Evolutionary conservation across 768 basidiomycete species (phyloP).

Genomic region (Tricholoma furcatifolium): DNA sequence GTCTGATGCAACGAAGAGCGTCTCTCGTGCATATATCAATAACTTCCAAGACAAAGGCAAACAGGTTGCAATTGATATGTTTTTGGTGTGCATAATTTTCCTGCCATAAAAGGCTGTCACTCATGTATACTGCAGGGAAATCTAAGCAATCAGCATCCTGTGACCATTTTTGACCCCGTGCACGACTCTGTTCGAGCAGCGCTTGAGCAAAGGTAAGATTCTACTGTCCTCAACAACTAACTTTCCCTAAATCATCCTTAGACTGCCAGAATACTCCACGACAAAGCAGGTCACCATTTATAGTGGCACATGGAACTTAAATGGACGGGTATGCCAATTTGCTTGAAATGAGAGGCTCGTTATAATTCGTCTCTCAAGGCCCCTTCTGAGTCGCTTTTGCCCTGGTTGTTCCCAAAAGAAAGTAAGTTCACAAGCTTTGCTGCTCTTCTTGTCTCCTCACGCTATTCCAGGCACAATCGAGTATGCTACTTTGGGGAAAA

Average conservation of each 20-base stretch:
- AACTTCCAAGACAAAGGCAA: slow-evolving; percentile 97
- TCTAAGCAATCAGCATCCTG: slow-evolving; percentile 81
- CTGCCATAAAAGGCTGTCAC: neutral
- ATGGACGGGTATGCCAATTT: slow-evolving; percentile 65
- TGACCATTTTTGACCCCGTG: slow-evolving; percentile 91
- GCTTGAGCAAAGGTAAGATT: slow-evolving; percentile 62
- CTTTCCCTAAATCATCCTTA: slow-evolving; percentile 24
- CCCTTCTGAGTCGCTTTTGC: slow-evolving; percentile 77
- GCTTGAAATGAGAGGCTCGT: neutral
- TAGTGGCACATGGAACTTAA: slow-evolving; percentile 94
- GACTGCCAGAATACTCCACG: slow-evolving; percentile 82
- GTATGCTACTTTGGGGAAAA: slow-evolving; percentile 32
- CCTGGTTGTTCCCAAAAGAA: slow-evolving; percentile 88
- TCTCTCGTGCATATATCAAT: slow-evolving; percentile 94
- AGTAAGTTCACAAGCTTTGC: slow-evolving; percentile 43
- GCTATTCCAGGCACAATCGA: slow-evolving; percentile 20
- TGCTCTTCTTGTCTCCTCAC: slow-evolving; percentile 7
- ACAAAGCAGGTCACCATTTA: slow-evolving; percentile 73
- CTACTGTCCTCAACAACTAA: slow-evolving; percentile 23
- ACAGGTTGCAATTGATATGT: slow-evolving; percentile 93
- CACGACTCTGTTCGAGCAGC: slow-evolving; percentile 81
- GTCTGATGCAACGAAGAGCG: slow-evolving; percentile 96
- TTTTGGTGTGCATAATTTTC: slow-evolving; percentile 61
- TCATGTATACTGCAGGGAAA: slow-evolving; percentile 73
- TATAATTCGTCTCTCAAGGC: slow-evolving; percentile 36